phyloP scores from a whole-genome alignment of 805 yeast species.

The Candida patagonica region DNA sequence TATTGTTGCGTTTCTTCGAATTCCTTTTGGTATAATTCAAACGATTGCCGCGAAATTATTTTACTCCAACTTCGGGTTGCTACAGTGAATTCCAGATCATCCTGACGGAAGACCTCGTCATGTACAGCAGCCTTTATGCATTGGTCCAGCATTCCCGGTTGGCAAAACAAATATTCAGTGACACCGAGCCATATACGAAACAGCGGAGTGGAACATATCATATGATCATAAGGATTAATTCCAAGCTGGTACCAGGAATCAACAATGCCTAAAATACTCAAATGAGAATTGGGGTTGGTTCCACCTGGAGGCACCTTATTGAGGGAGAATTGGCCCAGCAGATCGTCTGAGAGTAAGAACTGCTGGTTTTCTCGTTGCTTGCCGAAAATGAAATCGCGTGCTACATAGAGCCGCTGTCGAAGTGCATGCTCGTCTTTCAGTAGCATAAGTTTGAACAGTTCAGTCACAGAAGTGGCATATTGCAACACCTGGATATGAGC shows the following conservation, averaged over 20 bases:
- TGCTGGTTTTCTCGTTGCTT: conserved; percentile 44
- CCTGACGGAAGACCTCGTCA: conserved; percentile 66
- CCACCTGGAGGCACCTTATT: conserved; percentile 55
- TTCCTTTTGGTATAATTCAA: conserved; percentile 55
- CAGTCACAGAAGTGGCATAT: conserved; percentile 77
- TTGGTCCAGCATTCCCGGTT: conserved; percentile 72
- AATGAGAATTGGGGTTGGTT: conserved; percentile 72
- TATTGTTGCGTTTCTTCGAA: conserved; percentile 78
- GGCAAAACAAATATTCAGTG: conserved; percentile 80
- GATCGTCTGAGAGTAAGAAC: conserved; percentile 63
- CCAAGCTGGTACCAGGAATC: conserved; percentile 85
- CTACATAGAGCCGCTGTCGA: conserved; percentile 47
- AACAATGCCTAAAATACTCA: conserved; percentile 80
- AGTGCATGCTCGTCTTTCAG: conserved; percentile 55
- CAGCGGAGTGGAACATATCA: conserved; percentile 89
- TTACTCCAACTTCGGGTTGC: conserved; percentile 87
- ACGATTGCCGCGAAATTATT: conserved; percentile 67
- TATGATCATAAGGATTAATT: conserved; percentile 91
- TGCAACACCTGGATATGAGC: conserved; percentile 89
- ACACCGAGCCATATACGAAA: conserved; percentile 92
- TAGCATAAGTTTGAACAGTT: conserved; percentile 74
- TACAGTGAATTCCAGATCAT: conserved; percentile 84
- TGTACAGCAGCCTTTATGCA: conserved; percentile 63
- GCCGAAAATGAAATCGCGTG: conserved; percentile 70
- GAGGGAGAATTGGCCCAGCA: conserved; percentile 72